Conservation (phyloP, 73 alveolate genomes). For the Paramecium sonneborni region DNA sequence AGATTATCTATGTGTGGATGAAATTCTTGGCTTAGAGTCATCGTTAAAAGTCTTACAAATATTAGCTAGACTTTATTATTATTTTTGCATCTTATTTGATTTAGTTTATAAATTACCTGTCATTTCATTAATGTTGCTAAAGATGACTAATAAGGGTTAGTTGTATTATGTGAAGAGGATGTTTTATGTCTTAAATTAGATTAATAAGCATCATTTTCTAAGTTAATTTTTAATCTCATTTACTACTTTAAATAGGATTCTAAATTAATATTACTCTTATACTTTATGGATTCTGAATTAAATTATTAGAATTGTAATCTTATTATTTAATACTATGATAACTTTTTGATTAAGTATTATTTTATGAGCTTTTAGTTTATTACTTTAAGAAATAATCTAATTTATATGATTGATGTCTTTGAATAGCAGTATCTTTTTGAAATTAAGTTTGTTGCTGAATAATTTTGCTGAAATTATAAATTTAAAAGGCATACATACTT, state of each 20-base stretch:
- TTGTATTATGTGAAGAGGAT: conserved; percentile 24
- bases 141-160: neutral
- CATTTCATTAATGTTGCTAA: conserved; percentile 12
- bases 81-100: neutral
- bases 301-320: neutral
- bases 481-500: conserved; percentile 3
- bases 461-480: neutral
- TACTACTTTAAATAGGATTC: conserved; percentile 14
- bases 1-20: conserved; percentile 45
- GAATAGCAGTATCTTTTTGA: neutral
- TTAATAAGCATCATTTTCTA: conserved; percentile 26
- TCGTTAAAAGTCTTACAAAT: conserved; percentile 11
- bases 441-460: neutral
- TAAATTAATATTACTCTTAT: neutral
- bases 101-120: neutral
- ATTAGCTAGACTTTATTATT: neutral
- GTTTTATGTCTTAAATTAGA: conserved; percentile 33
- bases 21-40: neutral
- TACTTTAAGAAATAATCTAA: neutral
- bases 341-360: neutral
- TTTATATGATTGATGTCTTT: neutral
- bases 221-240: neutral
- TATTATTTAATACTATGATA: neutral
- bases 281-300: neutral
- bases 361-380: neutral